phyloP scores from a whole-genome alignment of 1,139 yeast genomes.

The Suhomyces yuchorum region DNA sequence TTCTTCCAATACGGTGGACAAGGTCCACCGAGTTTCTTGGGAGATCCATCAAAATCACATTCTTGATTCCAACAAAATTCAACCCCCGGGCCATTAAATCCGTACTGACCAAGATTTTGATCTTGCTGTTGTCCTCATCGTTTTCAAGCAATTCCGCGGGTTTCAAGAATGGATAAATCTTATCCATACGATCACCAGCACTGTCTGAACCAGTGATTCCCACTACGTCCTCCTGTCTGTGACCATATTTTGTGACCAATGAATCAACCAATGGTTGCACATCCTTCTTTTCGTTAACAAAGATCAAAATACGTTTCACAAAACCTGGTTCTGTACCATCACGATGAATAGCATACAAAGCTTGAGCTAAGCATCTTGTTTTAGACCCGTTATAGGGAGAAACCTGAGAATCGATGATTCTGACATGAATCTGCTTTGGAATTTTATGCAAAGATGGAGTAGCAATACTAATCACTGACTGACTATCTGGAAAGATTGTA shows the following conservation, averaged over 20 bases:
- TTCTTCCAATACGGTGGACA: slow-evolving; percentile 90
- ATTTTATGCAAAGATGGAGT: slow-evolving; percentile 84
- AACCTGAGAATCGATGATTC: slow-evolving; percentile 71
- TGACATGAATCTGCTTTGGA: slow-evolving; percentile 72
- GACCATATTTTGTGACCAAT: slow-evolving; percentile 56
- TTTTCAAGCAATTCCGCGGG: slow-evolving; percentile 51
- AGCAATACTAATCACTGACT: slow-evolving; percentile 56
- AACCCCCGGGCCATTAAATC: slow-evolving; percentile 90
- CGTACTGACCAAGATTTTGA: slow-evolving; percentile 80
- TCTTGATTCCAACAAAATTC: slow-evolving; percentile 79
- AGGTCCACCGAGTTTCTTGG: slow-evolving; percentile 85
- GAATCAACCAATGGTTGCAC: slow-evolving; percentile 60
- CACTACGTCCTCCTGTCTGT: slow-evolving; percentile 45
- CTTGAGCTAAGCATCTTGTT: slow-evolving; percentile 82
- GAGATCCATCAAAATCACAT: slow-evolving; percentile 80
- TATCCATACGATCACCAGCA: slow-evolving; percentile 56
- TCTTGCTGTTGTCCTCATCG: slow-evolving; percentile 30
- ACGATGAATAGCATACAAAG: slow-evolving; percentile 78
- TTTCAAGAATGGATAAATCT: slow-evolving; percentile 61
- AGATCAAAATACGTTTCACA: slow-evolving; percentile 81
- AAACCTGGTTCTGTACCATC: slow-evolving; percentile 80
- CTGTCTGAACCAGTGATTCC: slow-evolving; percentile 69
- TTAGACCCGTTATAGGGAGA: slow-evolving; percentile 84
- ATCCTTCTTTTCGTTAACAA: slow-evolving; percentile 75
- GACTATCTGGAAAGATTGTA: slow-evolving; percentile 62